phyloP scores from a whole-genome alignment of 441 rosid genomes.

The Gossypium laxum region DNA sequence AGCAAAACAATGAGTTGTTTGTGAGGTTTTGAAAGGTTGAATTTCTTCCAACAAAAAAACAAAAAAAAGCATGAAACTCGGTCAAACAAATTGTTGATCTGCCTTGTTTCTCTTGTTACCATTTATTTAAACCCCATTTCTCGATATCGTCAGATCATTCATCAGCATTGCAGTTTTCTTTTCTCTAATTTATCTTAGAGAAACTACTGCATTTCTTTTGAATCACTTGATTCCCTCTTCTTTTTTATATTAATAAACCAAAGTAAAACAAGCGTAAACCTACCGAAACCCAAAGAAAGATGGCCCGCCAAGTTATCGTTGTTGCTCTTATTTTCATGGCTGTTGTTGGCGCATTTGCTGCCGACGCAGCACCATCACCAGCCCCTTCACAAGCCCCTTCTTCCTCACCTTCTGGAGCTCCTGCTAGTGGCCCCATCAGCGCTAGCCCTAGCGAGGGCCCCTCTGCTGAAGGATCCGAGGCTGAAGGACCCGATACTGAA shows the following conservation, averaged over 20 bases:
- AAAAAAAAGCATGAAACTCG: not conserved
- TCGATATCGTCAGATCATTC: not conserved
- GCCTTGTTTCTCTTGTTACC: not conserved
- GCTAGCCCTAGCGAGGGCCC: no score
- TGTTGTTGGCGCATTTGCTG: constrained; percentile 12
- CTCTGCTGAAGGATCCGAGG: no score
- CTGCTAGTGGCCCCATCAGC: not conserved
- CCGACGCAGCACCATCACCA: not conserved
- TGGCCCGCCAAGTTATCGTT: constrained; percentile 43
- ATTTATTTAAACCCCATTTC: not conserved
- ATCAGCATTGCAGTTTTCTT: not conserved
- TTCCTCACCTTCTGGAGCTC: not conserved
- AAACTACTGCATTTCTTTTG: constrained; percentile 7
- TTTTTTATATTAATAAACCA: not conserved
- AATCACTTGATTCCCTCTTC: not conserved
- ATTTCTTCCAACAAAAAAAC: no score
- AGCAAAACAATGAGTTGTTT: not conserved
- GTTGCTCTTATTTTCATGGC: constrained; percentile 35
- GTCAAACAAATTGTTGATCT: not conserved
- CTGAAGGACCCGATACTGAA: no score
- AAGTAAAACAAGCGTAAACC: not conserved
- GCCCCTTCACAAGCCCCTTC: not conserved
- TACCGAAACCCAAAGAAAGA: constrained; percentile 8
- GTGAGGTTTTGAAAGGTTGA: not conserved
- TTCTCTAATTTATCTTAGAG: not conserved